Evolutionary conservation across 1,284 basidiomycete genomes (phyloP).

Genomic region (Omphalotus olearius): DNA sequence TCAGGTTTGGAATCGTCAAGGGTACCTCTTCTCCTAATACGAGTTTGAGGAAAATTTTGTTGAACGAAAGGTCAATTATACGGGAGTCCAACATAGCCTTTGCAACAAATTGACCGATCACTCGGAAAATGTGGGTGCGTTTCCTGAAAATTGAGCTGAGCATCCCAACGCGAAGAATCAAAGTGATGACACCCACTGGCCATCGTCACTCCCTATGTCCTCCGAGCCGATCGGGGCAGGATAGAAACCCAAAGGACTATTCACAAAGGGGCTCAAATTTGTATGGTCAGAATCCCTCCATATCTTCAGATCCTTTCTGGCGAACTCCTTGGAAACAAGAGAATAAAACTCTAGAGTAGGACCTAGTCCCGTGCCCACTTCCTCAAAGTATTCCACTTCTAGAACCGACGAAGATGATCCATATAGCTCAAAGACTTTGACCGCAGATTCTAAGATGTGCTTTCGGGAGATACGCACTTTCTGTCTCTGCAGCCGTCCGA

Average conservation of each 20-base stretch:
- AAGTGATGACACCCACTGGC: slow-evolving; percentile 48
- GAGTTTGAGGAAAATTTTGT: slow-evolving; percentile 87
- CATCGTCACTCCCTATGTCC: slow-evolving; percentile 63
- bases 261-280: slow-evolving; percentile 64
- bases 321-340: slow-evolving; percentile 91
- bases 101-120: slow-evolving; percentile 96
- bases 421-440: slow-evolving; percentile 97
- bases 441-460: slow-evolving; percentile 93
- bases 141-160: slow-evolving; percentile 41
- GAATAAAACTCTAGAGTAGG: slow-evolving; percentile 99
- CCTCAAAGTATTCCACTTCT: slow-evolving; percentile 98
- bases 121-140: slow-evolving; percentile 79
- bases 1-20: slow-evolving; percentile 77
- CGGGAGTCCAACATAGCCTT: slow-evolving; percentile 96
- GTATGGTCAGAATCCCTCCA: slow-evolving; percentile 85
- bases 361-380: slow-evolving; percentile 96
- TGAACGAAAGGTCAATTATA: slow-evolving; percentile 95
- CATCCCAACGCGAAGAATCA: background rate
- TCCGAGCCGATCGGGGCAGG: slow-evolving; percentile 76
- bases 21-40: slow-evolving; percentile 85
- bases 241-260: slow-evolving; percentile 84
- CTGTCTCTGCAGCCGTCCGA: slow-evolving; percentile 90
- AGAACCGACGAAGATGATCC: slow-evolving; percentile 90
- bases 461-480: slow-evolving; percentile 96
- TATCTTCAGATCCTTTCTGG: slow-evolving; percentile 79